Conservation (phyloP, 345 rosid species). For the Lepidium sativum region DNA sequence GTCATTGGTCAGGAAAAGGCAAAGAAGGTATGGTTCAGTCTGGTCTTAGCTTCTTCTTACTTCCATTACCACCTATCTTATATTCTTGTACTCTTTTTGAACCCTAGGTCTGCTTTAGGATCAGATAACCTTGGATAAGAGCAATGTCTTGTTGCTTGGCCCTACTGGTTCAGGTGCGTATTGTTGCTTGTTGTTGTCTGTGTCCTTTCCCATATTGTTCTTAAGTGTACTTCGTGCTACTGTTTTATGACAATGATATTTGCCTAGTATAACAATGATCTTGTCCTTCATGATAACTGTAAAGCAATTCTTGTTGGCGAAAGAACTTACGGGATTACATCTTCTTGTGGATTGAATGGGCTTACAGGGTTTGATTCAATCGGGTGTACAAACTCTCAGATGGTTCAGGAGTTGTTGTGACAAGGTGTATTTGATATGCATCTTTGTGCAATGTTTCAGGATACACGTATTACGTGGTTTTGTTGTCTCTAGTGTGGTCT, state of each 20-base stretch:
- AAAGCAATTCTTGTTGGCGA: no score
- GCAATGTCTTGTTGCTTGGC: slow-evolving; percentile 87
- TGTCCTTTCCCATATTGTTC: background rate
- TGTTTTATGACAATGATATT: background rate
- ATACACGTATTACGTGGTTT: no score
- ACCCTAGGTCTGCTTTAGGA: slow-evolving; percentile 29
- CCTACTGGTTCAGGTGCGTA: slow-evolving; percentile 88
- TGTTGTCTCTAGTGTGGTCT: no score
- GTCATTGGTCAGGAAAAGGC: slow-evolving; percentile 92
- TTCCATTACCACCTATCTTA: background rate
- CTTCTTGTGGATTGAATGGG: no score
- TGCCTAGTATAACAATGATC: no score
- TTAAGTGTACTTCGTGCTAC: background rate
- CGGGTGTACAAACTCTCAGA: no score
- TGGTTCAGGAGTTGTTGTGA: no score
- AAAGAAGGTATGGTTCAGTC: slow-evolving; percentile 50
- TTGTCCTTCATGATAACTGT: no score
- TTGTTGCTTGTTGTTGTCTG: slow-evolving; percentile 5
- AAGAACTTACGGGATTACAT: no score
- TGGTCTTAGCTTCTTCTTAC: background rate
- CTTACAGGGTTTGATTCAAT: no score
- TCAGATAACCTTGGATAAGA: slow-evolving; percentile 50
- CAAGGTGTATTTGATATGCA: no score
- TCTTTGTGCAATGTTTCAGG: no score
- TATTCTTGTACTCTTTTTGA: background rate